Base-by-base conservation (phyloP, 495 filamentous ascomycete species). In the Staphylotrichum tortipilum region DNA sequence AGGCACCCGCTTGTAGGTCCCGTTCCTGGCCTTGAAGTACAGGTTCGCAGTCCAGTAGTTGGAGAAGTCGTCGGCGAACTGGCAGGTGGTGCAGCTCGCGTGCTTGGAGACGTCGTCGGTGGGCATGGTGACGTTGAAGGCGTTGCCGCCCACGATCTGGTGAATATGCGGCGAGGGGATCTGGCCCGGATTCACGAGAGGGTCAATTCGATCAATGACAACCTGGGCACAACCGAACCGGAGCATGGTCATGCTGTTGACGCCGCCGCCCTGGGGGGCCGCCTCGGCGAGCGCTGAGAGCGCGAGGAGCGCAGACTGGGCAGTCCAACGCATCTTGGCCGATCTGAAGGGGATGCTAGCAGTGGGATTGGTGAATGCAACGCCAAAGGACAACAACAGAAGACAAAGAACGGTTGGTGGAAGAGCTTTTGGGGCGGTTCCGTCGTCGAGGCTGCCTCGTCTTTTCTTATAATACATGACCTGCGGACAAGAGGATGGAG, bases 41-140 rank as follows among this genome's bases (percentile, higher is more conserved):
- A 75, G 56, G 57, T 68, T 67, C 18, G 72, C 69, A 0, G 72
- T 72, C 70, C 72, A 75, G 66, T 75, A 75, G 67, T 75, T 75
- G 49, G 60, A 65, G 57, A 70, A 70, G 44, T 71, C 66, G 41
- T 71, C 67, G 26, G 63, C 57, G 51, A 71, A 71, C 24, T 61
- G 55, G 51, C 68, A 71, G 2, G 67, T 70, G 0, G 68, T 71
- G 59, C 68, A 71, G 30, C 39, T 52, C n/a, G 68, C 64, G n/a
- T 50, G 50, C 18, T 40, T 33, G n/a, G 68, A 47, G 36, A 70
- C 59, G 43, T 71, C 68, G 26, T 56, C 62, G 19, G 66, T 67
- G 6, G 67, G 68, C 67, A 71, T 70, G 44, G 67, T 60, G 12
- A 63, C 67, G 55, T 71, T 69, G 58, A 71, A 71, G 11, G 48